Conservation (phyloP, 768 basidiomycete species). For the Macrolepiota dolichaula region DNA sequence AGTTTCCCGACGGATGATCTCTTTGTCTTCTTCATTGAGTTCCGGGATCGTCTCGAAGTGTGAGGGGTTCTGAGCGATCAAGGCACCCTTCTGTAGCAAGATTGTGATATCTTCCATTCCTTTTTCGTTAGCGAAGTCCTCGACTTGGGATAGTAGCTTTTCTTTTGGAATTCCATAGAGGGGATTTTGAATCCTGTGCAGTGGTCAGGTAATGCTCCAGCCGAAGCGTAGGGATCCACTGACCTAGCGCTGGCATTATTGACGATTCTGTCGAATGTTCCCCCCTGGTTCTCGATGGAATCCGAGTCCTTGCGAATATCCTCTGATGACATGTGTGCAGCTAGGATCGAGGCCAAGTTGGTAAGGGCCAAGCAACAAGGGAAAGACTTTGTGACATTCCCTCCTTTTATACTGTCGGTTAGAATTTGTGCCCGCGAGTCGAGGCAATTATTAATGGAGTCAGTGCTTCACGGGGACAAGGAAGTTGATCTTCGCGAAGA, state of each 20-base stretch:
- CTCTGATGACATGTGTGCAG: background rate
- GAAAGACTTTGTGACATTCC: background rate
- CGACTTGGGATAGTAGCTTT: constrained; percentile 55
- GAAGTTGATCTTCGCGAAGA: background rate
- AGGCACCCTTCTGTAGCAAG: constrained; percentile 61
- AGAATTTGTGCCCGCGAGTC: background rate
- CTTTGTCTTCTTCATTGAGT: constrained; percentile 28
- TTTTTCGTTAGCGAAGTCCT: constrained; percentile 51
- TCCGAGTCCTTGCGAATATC: constrained; percentile 4
- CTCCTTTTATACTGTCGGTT: constrained; percentile 3
- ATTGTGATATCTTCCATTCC: constrained; percentile 35
- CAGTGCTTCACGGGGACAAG: background rate
- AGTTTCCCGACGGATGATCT: constrained; percentile 33
- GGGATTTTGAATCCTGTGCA: constrained; percentile 33
- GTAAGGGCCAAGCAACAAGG: background rate
- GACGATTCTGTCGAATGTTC: constrained; percentile 4
- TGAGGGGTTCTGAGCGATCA: constrained; percentile 63
- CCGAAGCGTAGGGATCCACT: background rate
- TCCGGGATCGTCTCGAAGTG: constrained; percentile 33
- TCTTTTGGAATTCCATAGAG: constrained; percentile 52
- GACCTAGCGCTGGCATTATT: constrained; percentile 18
- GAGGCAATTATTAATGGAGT: background rate
- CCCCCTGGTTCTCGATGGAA: background rate
- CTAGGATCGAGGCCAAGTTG: background rate
- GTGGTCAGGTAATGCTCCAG: background rate